Conservation (phyloP, 352 stramenopile genomes). For the Phytophthora palmivora region DNA sequence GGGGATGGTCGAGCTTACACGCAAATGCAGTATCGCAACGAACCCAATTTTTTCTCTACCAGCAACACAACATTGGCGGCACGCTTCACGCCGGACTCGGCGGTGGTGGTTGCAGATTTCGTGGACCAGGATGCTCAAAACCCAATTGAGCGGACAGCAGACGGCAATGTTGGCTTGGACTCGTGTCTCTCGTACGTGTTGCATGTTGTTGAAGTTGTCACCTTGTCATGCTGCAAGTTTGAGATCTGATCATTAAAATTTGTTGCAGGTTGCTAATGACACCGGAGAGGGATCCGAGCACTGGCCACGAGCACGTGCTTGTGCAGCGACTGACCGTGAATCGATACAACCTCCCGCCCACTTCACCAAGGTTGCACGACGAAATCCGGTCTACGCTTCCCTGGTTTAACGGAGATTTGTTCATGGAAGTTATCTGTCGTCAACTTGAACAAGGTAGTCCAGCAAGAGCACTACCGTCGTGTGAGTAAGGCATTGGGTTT, state of each 20-base stretch:
- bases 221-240: constrained; percentile 9
- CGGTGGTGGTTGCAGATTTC: constrained; percentile 55
- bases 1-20: constrained; percentile 40
- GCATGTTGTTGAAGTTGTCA: constrained; percentile 25
- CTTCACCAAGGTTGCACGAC: constrained; percentile 48
- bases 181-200: constrained; percentile 40
- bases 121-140: constrained; percentile 50
- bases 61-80: constrained; percentile 53
- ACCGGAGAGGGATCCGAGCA: constrained; percentile 34
- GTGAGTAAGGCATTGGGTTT: no score
- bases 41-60: constrained; percentile 37
- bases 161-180: constrained; percentile 34
- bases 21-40: constrained; percentile 55
- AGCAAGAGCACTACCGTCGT: constrained; percentile 5
- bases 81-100: constrained; percentile 37
- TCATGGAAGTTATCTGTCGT: constrained; percentile 63
- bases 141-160: constrained; percentile 36
- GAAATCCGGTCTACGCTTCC: constrained; percentile 56
- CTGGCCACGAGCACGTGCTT: constrained; percentile 48
- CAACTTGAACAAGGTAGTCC: constrained; percentile 43
- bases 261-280: constrained; percentile 45
- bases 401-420: constrained; percentile 68
- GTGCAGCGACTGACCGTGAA: constrained; percentile 54
- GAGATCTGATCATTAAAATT: constrained; percentile 21
- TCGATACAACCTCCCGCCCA: constrained; percentile 60